Evolutionary conservation across 306 rosid genomes (phyloP).

Genomic region (Oemleria cerasiformis): DNA sequence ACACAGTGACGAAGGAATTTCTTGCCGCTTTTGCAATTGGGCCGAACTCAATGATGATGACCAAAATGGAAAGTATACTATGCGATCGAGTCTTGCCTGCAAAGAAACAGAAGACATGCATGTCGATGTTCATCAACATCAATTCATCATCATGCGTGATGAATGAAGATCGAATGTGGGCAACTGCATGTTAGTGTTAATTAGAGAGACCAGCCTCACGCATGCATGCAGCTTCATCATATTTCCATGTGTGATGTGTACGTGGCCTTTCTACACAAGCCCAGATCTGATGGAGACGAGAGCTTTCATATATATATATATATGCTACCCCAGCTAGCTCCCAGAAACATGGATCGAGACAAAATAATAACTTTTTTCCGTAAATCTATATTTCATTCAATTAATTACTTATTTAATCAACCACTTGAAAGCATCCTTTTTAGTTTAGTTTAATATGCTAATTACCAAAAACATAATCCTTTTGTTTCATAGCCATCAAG

Average conservation of each 20-base stretch:
- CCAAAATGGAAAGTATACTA: not conserved
- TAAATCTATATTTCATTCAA: not conserved
- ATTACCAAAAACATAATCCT: not conserved
- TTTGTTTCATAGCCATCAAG: not conserved
- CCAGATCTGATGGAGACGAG: no score
- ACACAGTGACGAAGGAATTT: no score
- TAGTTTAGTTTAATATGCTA: not conserved
- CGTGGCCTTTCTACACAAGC: no score
- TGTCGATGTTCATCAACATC: not conserved
- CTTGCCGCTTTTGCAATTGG: not conserved
- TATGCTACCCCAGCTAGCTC: not conserved
- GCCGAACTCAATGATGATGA: not conserved
- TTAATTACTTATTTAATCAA: not conserved
- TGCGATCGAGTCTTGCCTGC: slow-evolving; percentile 1
- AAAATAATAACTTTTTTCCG: not conserved
- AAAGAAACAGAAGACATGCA: slow-evolving; percentile 19
- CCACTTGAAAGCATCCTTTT: not conserved
- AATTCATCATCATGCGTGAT: not conserved
- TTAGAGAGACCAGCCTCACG: not conserved
- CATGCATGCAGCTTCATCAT: no score
- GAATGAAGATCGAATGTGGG: not conserved
- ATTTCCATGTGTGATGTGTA: no score
- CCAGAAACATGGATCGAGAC: not conserved
- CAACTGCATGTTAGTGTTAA: not conserved
- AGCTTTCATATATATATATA: no score